Evolutionary conservation across 208 protist species (phyloP), one percentile per base, ranked within the genome.

Genomic region (Phytomonas sp.): DNA sequence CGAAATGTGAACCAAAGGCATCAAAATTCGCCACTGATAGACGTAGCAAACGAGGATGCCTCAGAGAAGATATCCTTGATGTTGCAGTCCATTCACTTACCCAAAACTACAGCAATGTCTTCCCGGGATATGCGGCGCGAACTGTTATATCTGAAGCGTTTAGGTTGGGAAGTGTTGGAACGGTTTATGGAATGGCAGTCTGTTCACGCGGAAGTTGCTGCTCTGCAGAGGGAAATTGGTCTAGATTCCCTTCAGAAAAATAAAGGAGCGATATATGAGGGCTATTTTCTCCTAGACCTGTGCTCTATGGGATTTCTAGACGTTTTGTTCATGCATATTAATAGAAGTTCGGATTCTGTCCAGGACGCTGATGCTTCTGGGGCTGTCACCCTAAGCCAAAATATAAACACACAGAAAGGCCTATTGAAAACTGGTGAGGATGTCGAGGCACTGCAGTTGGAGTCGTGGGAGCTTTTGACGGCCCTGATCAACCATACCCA

Each of bases 91-190:
- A 56, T 56, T 17, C 46, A 56, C 23, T 56, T 56, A 56, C 46
- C 46, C 9, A 56, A 56, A 26, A 23, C 20, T 11, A 56, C 46
- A 20, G 46, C 23, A 20, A 56, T 56, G 46, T 56, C 46, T 7
- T 56, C 46, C 20, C 11, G 26, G 26, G 46, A 56, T 20, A 73
- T 80, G 65, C 73, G 84, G 8, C 56, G 69, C 30, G 79, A 84
- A 40, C 78, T 82, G 72, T 62, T 85, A 65, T 75, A 92, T 65
- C 89, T 94, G 71, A 94, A 94, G 66, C 75, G 85, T 9, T 79
- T 89, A 65, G 81, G 80, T 20, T 94, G 85, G 89, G 77, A 89
- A 70, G 64, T 90, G n/a, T 77, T 94, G 23, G 80, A 81, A 67
- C 36, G 67, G 60, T 87, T 91, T 73, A 81, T 77, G 53, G 70